Base-by-base conservation (phyloP, 306 rosid species). In the Begonia loranthoides region DNA sequence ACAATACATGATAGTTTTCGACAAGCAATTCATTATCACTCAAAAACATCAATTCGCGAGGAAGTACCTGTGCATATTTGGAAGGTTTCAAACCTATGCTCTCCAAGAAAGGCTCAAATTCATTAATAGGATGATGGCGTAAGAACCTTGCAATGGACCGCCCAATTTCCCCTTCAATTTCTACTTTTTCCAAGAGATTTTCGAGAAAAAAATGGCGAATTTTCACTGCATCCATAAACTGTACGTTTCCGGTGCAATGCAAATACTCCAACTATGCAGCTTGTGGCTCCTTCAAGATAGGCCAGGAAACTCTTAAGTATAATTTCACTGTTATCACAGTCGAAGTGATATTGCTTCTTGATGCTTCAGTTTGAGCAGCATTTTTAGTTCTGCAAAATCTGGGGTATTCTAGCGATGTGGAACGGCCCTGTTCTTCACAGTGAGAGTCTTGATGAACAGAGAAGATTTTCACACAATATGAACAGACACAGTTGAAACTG, bases 41-140 rank as follows among this genome's bases (percentile, higher is more conserved):
- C 15, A 83, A 74, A 13, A 69, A 80, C 44, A 83, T 79, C 78
- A 70, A 56, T 40, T 65, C 54, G 0, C 67, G 69, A 0, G 94
- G 96, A 67, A 87, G 79, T 49, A 83, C 54, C 16, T 65, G 55
- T 12, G 15, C 61, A 55, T 74, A 87, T 53, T 87, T 92, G 0
- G 73, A 66, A 66, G 94, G 92, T 47, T 70, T 70, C 74, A 87
- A 73, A 16, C 94, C 96, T 52, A 70, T 45, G 66, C 92, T 83
- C 73, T 87, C 96, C 21, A 87, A 81, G 57, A 87, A 87, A 45
- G 85, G 92, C 46, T 83, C 94, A 45, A 87, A 87, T 47, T 87
- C 96, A 49, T 87, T 83, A 58, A 87, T 61, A 12, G 96, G 96
- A 54, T 87, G 76, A 59, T 83, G 78, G 13, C 84, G 67, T 34